Base-by-base conservation (phyloP, 495 filamentous ascomycete species). In the Letharia columbiana region DNA sequence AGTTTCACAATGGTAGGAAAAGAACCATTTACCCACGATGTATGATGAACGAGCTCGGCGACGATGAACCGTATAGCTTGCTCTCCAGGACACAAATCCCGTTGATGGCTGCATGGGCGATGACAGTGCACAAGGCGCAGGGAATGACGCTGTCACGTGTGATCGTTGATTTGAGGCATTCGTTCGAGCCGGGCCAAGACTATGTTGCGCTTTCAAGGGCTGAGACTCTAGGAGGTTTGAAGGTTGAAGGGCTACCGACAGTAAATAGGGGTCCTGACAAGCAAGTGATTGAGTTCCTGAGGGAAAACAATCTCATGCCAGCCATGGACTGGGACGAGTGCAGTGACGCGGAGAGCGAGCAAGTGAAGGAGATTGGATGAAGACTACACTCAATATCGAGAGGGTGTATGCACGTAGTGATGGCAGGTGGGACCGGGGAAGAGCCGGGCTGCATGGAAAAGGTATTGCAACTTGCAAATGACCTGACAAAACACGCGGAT, bases 121-220 rank as follows among this genome's bases (percentile, higher is more conserved):
- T 98, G 40, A 94, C 91, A 4, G 96, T 98, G 66, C 94, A 98
- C 79, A 98, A 98, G 75, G 91, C 93, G 7, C 94, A 98, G 73
- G 94, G 94, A 0, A 94, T 97, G 75, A 97, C 93, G 15, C 79
- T 98, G 44, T 90, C 95, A 70, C 82, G 92, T 23, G 93, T 98
- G 57, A 93, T 93, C 72, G 91, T 98, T 8, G 90, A 98, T 71
- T 81, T 98, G 0, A 89, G 90, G n/a, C 86, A 80, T 66, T 88
- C 92, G 4, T 98, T 98, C 70, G 93, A 96, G 73, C 95, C 93
- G 73, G 94, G 94, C 0, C 94, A 92, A 71, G 89, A 86, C 3
- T 93, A 93, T 71, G 90, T 93, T 50, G 90, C 90, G 58, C 82
- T 93, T 42, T 87, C 84, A 69, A 83, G 90, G 68, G 90, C 90